Evolutionary conservation across 2,329 filamentous ascomycete genomes (phyloP), one percentile per base, ranked within the genome.

Genomic region (Acephala macrosclerotiorum): DNA sequence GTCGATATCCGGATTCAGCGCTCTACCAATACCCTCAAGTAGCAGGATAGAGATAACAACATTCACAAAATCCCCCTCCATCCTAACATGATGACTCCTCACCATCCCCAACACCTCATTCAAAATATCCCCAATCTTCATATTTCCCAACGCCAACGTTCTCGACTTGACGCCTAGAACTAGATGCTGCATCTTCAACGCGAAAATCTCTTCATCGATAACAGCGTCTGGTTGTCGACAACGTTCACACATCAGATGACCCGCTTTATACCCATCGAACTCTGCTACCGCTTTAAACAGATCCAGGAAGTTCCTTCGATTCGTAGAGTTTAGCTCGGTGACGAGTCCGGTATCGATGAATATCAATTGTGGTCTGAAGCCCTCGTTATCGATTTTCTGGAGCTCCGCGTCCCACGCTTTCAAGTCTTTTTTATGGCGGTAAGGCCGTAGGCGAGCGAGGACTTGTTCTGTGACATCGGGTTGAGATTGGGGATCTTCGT

Each of bases 31-130:
- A 7, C 96, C 96, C 77, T 99, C 96, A 1, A 99, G 84, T 1
- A 99, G 84, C 38, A 99, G 81, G 61, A 98, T 97, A 66, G 93
- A 97, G 65, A 99, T 91, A 35, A 99, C 95, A 4, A 99, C 96
- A 75, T 99, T 99, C 76, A 99, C 94, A 76, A 98, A 99, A 77
- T 99, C 96, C 9, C 96, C 96, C 79, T 99, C 96, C 59, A 99
- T 86, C 9, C 96, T 87, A 3, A 99, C 96, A 76, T 99, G 96
- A 77, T 99, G 96, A 11, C 84, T 82, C 63, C 96, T 88, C 35
- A 99, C 96, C 94, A 99, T 97, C 66, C 85, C 85, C 53, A 99
- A 83, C 0, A 98, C 96, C 72, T 96, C 87, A 74, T 96, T 94
- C 35, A 99, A 80, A 22, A 99, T 94, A 73, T 99, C 96, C 12